A percentile compares a stretch with the other conserved stretches of the same genome.
These are phyloP conservation scores for Cutaneotrichosporon cutaneum DNA, from an alignment of 1,284 basidiomycete species.

Conservation along the genomic window DNA sequence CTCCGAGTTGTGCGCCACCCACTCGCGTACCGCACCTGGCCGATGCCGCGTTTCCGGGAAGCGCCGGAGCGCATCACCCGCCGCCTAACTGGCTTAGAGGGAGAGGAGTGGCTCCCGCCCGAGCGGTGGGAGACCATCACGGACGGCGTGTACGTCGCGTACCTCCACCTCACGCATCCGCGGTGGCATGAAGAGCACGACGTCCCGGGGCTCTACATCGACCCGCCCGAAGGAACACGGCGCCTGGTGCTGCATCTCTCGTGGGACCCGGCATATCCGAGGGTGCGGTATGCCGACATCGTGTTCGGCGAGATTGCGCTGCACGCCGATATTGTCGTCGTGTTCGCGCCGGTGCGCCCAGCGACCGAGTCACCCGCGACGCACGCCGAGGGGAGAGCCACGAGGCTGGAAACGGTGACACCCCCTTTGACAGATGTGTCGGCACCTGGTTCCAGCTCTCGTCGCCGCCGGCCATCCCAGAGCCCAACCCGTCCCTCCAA, in stretches of 20 bases:
- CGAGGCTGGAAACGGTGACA: too few relatives aligned
- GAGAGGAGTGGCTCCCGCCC: neutral
- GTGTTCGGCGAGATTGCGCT: slow-evolving; percentile 2
- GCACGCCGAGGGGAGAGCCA: too few relatives aligned
- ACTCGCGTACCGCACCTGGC: neutral
- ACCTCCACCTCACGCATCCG: slow-evolving; percentile 7
- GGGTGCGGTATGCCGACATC: neutral
- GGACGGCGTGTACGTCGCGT: slow-evolving; percentile 5
- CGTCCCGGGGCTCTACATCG: slow-evolving; percentile 5
- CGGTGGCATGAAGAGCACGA: slow-evolving; percentile 5
- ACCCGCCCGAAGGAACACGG: slow-evolving; percentile 1
- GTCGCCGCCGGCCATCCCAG: neutral
- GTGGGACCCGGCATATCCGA: slow-evolving; percentile 5
- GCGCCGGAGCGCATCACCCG: neutral
- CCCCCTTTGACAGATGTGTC: too few relatives aligned
- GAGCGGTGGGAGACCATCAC: neutral
- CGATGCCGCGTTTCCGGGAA: slow-evolving; percentile 1
- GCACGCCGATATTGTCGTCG: slow-evolving; percentile 6
- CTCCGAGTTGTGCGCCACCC: neutral
- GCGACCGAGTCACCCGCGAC: neutral
- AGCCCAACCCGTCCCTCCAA: neutral
- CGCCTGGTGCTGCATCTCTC: neutral
- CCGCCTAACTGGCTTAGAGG: too few relatives aligned
- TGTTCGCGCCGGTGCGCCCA: neutral
- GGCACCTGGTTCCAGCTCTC: too few relatives aligned